Evolutionary conservation across 352 stramenopile genomes (phyloP), one percentile per base, ranked within the genome.

Genomic region (Globisporangium paddicum): DNA sequence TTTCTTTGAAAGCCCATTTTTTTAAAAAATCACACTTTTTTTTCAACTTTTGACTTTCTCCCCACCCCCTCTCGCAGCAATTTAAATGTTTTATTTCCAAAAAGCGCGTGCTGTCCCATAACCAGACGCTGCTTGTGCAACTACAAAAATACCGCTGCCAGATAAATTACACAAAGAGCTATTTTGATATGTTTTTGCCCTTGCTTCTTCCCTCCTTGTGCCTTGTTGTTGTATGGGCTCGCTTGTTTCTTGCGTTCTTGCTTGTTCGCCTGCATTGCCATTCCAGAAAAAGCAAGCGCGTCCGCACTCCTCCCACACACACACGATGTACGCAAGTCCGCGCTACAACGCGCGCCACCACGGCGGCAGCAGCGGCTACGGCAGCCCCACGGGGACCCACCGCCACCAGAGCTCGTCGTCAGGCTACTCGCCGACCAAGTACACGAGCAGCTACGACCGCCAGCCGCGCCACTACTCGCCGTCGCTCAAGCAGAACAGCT

Each of bases 201-300:
- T 9, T 34, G 45, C 23, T 52, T 52, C 14, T n/a, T n/a, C 45
- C 18, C 14, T 51, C 14, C 8, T 28, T 30, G 21, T 18, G n/a
- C 23, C 19, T 49, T 51, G 46, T 25, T 3, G 18, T 51, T 51
- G 23, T n/a, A n/a, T n/a, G n/a, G n/a, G 37, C 49, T 45, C 18
- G n/a, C 19, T 45, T 45, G 7, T 5, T 32, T n/a, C 35, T 40
- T 19, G 51, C 9, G 51, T 45, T 32, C 28, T 32, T 6, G 28
- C 28, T 32, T 25, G 51, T 18, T 13, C 26, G 51, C 25, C 37
- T 18, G 52, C 28, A 28, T 18, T 25, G 28, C 21, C 55, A 61
- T 61, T 61, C 55, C 44, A 46, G 55, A 61, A 61, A 61, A 61
- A 52, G 54, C 54, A 50, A 61, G 55, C 55, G 34, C 41, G n/a